Percentiles rank a stretch among this genome's conserved stretches.
These are phyloP conservation scores for Candida caryicola DNA, from an alignment of 805 yeast species.

Conservation along the genomic window DNA sequence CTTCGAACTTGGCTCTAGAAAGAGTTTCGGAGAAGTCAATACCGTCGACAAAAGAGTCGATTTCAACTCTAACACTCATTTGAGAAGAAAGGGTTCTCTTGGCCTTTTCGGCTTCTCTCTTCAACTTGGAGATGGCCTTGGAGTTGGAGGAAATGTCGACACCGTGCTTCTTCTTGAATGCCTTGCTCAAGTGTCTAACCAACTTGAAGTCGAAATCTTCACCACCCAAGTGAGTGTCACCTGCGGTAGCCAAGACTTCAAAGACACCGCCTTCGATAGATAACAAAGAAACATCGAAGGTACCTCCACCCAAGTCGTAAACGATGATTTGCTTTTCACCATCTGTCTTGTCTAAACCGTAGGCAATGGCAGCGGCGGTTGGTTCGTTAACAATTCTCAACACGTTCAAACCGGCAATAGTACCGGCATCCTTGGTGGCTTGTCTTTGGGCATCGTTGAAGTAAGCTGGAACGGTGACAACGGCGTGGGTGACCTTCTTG, in stretches of 20 bases:
- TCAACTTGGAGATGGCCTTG: slow-evolving; percentile 45
- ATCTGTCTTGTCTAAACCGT: slow-evolving; percentile 32
- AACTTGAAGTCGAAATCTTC: slow-evolving; percentile 47
- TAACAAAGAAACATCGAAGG: slow-evolving; percentile 34
- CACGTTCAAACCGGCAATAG: slow-evolving; percentile 85
- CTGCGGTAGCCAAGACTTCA: slow-evolving; percentile 48
- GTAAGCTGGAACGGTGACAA: slow-evolving; percentile 90
- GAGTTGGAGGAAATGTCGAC: slow-evolving; percentile 40
- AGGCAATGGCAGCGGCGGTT: slow-evolving; percentile 34
- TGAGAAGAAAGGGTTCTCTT: slow-evolving; percentile 48
- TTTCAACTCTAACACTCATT: slow-evolving; percentile 42
- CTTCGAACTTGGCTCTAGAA: slow-evolving; percentile 49
- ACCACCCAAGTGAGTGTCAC: slow-evolving; percentile 53
- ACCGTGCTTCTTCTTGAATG: slow-evolving; percentile 46
- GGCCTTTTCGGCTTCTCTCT: slow-evolving; percentile 50
- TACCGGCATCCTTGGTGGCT: slow-evolving; percentile 92
- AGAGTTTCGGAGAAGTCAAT: slow-evolving; percentile 46
- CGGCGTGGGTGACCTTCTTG: slow-evolving; percentile 76
- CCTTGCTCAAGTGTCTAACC: slow-evolving; percentile 41
- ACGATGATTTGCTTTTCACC: slow-evolving; percentile 45
- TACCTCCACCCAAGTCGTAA: slow-evolving; percentile 51
- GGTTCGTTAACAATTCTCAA: slow-evolving; percentile 91
- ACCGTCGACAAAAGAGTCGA: slow-evolving; percentile 48
- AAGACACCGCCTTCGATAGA: slow-evolving; percentile 48
- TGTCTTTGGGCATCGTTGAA: slow-evolving; percentile 93